Percentiles rank a stretch among this genome's conserved stretches.
Conservation (phyloP, 257 asterid species). For the Paulownia fortunei region DNA sequence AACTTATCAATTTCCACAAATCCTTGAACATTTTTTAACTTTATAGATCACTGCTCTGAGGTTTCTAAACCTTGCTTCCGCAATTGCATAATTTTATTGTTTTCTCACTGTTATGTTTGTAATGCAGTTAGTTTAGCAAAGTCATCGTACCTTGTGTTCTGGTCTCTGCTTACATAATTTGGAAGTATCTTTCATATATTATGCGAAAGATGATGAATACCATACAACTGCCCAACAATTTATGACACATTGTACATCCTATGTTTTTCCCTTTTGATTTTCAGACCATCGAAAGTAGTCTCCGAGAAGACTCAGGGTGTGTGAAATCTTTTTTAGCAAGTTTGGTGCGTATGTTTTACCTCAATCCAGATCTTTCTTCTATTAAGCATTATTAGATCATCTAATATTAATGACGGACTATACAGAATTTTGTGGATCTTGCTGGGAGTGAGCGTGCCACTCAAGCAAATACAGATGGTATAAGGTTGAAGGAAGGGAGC, state of each 20-base stretch:
- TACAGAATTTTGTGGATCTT: slow-evolving; percentile 96
- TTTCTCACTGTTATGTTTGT: background rate
- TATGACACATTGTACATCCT: slow-evolving; percentile 11
- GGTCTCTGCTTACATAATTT: slow-evolving; percentile 9
- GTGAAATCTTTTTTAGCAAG: slow-evolving; percentile 82
- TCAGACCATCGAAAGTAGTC: slow-evolving; percentile 85
- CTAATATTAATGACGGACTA: slow-evolving; percentile 13
- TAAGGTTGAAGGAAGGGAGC: slow-evolving; percentile 95
- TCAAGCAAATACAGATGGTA: slow-evolving; percentile 85
- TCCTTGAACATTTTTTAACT: background rate
- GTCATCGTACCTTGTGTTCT: background rate
- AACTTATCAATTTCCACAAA: background rate
- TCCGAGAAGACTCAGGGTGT: slow-evolving; percentile 72
- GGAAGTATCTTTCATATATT: slow-evolving; percentile 6
- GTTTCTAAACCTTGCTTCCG: background rate
- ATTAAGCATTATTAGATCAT: slow-evolving; percentile 4
- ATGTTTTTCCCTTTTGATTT: slow-evolving; percentile 19
- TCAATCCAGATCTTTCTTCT: slow-evolving; percentile 17
- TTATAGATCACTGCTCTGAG: background rate
- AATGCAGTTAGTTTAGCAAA: slow-evolving; percentile 1
- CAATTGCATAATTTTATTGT: background rate
- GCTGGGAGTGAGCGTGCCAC: slow-evolving; percentile 95
- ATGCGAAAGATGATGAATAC: slow-evolving; percentile 3
- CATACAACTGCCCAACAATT: background rate
- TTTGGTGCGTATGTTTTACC: slow-evolving; percentile 61